Conservation (phyloP, 805 yeast species). For the Starmerella powellii region DNA sequence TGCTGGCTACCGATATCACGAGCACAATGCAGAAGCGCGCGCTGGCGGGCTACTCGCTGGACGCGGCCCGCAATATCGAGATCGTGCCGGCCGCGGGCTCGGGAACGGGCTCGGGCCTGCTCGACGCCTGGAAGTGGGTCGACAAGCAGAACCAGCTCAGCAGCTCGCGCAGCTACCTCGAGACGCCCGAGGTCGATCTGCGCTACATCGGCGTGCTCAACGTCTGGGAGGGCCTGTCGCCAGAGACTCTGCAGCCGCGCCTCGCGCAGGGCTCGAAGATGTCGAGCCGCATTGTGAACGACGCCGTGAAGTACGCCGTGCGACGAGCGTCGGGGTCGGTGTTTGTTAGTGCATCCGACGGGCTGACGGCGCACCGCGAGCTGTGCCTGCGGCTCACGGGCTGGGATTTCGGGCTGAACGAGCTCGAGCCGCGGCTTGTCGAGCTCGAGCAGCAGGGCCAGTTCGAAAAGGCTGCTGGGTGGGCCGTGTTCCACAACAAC, state of each 20-base stretch:
- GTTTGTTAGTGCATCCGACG: constrained; percentile 31
- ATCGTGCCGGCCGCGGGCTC: constrained; percentile 26
- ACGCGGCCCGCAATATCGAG: constrained; percentile 50
- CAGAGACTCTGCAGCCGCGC: constrained; percentile 28
- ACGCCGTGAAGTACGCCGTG: constrained; percentile 43
- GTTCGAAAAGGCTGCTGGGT: constrained; percentile 87
- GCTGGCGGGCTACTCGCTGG: constrained; percentile 54
- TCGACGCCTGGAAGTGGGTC: constrained; percentile 87
- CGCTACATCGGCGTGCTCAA: constrained; percentile 83
- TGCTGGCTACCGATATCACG: constrained; percentile 63
- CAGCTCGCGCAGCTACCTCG: constrained; percentile 46
- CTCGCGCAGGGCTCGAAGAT: constrained; percentile 21
- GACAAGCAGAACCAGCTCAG: constrained; percentile 56
- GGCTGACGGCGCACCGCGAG: constrained; percentile 52
- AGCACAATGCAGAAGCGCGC: constrained; percentile 63
- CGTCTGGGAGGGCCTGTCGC: constrained; percentile 50
- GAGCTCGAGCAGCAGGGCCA: constrained; percentile 46
- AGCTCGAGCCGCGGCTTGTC: constrained; percentile 56
- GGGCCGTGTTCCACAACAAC: constrained; percentile 93
- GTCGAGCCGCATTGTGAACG: constrained; percentile 35
- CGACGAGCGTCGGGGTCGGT: constrained; percentile 32
- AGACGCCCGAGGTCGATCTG: constrained; percentile 50
- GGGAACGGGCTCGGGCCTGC: constrained; percentile 32
- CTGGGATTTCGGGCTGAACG: constrained; percentile 70
- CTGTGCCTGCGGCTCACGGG: constrained; percentile 77